Percentiles rank a stretch among this genome's conserved stretches.
These are phyloP conservation scores for Tulasnella sp. DNA, from an alignment of 768 basidiomycete species.

Conservation along the genomic window DNA sequence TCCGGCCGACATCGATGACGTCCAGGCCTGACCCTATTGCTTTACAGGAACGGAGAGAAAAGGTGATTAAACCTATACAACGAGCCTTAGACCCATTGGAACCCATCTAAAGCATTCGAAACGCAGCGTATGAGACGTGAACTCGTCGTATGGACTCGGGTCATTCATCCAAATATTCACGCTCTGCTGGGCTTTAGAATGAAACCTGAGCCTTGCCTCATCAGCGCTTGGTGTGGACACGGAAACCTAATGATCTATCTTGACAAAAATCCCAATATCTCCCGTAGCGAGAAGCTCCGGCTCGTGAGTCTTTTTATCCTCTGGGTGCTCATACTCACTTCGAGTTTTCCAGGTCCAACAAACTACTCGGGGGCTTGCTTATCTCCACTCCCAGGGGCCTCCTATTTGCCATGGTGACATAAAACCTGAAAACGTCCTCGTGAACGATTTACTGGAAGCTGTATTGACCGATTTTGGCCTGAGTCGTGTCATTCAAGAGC, in stretches of 20 bases:
- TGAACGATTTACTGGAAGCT: not conserved
- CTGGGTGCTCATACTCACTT: not conserved
- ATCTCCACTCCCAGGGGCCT: not conserved
- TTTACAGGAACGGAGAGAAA: not conserved
- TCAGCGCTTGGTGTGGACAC: not conserved
- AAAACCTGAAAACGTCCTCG: not conserved
- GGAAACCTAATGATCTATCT: not conserved
- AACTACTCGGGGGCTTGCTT: not conserved
- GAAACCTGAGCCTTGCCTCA: not conserved
- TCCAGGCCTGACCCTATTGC: not conserved
- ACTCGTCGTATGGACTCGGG: not conserved
- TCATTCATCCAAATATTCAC: not conserved
- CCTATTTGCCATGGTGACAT: not conserved
- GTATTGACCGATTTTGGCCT: not conserved
- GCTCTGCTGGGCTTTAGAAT: not conserved
- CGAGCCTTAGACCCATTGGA: not conserved
- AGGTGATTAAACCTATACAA: not conserved
- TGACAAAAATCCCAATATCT: not conserved
- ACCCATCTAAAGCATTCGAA: not conserved
- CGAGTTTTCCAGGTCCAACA: not conserved
- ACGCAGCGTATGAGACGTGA: not conserved
- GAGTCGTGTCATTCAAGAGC: not conserved
- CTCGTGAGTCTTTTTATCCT: not conserved
- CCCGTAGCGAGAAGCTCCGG: not conserved
- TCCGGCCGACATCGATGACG: slow-evolving; percentile 63